Conservation (phyloP, 345 rosid genomes). For the Linum tenue region DNA sequence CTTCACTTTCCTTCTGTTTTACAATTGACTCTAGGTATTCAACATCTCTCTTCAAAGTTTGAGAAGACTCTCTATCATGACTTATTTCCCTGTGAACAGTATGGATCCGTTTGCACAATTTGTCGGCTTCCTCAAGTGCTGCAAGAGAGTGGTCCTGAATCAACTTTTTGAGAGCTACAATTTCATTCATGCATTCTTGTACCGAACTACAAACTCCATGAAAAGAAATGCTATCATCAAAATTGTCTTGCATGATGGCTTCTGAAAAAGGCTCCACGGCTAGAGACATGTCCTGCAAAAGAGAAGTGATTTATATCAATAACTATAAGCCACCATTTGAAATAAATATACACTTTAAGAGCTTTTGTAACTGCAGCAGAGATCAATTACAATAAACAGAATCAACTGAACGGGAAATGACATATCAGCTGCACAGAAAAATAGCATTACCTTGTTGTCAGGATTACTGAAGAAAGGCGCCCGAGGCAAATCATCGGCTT, state of each 20-base stretch:
- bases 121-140: constrained; percentile 42
- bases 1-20: constrained; percentile 46
- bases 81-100: constrained; percentile 28
- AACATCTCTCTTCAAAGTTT: constrained; percentile 35
- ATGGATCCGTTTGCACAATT: constrained; percentile 32
- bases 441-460: constrained; percentile 36
- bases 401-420: not conserved
- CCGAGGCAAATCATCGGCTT: constrained; percentile 23
- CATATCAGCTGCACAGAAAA: constrained; percentile 3
- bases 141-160: constrained; percentile 38
- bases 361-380: constrained; percentile 7
- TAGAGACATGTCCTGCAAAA: constrained; percentile 40
- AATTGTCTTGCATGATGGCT: constrained; percentile 27
- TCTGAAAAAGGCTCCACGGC: constrained; percentile 33
- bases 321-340: constrained; percentile 2
- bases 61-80: constrained; percentile 31
- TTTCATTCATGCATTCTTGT: constrained; percentile 41
- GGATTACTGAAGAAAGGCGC: constrained; percentile 25
- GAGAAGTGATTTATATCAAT: constrained; percentile 15
- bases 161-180: constrained; percentile 36
- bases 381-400: not conserved
- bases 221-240: constrained; percentile 28
- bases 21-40: constrained; percentile 31
- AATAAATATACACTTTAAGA: constrained; percentile 1
- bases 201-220: constrained; percentile 35